Evolutionary conservation across 352 stramenopile genomes (phyloP).

Genomic region (Globisporangium uncinulatum): DNA sequence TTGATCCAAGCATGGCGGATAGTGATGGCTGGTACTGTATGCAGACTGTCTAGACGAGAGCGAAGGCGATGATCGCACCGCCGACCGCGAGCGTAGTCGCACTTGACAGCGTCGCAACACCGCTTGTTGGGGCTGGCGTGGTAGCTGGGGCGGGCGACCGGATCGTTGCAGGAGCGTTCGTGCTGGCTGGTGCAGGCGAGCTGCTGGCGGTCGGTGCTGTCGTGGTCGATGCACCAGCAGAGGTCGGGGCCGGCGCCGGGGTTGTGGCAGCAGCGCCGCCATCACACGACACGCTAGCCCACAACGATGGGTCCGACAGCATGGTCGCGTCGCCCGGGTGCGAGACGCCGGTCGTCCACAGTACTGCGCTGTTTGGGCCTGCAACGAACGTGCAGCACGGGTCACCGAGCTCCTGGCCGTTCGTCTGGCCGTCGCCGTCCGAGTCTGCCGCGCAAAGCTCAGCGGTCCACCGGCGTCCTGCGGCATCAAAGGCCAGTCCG

Average conservation of each 20-base stretch:
- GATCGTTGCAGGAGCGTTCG: not conserved
- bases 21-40: too few relatives aligned
- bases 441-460: slow-evolving; percentile 27
- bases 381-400: slow-evolving; percentile 31
- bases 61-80: slow-evolving; percentile 1
- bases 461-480: slow-evolving; percentile 28
- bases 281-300: slow-evolving; percentile 10
- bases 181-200: too few relatives aligned
- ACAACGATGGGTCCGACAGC: slow-evolving; percentile 19
- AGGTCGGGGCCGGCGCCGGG: not conserved
- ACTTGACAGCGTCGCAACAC: not conserved
- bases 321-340: slow-evolving; percentile 18
- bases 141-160: not conserved
- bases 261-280: not conserved
- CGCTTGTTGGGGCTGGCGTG: not conserved
- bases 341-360: slow-evolving; percentile 21
- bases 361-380: slow-evolving; percentile 2
- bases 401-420: slow-evolving; percentile 59
- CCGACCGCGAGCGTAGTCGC: not conserved
- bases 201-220: too few relatives aligned
- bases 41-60: not conserved
- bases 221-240: too few relatives aligned
- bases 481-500: slow-evolving; percentile 25
- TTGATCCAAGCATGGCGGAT: too few relatives aligned
- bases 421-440: slow-evolving; percentile 42